Evolutionary conservation across 208 protist genomes (phyloP).

Genomic region (Phytomonas sp.): DNA sequence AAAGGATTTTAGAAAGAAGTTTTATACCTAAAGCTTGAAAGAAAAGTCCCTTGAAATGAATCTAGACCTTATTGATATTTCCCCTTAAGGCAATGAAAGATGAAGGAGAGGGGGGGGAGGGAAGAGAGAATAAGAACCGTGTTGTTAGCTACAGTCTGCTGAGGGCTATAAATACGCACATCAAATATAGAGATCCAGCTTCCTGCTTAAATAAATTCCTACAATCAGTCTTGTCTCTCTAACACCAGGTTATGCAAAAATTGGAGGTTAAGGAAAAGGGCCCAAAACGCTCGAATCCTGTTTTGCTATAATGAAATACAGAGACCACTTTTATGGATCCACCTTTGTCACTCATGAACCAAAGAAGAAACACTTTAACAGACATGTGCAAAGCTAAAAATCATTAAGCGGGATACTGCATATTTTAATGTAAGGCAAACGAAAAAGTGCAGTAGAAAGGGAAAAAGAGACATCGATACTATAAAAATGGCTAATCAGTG

Average conservation of each 20-base stretch:
- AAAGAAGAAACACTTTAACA: not conserved
- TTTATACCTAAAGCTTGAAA: not conserved
- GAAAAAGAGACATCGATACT: not conserved
- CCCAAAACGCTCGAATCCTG: not conserved
- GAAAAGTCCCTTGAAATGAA: not conserved
- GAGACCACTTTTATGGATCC: not conserved
- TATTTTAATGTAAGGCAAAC: not conserved
- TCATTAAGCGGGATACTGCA: not conserved
- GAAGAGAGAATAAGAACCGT: too few species aligned
- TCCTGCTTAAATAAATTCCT: not conserved
- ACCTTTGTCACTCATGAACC: not conserved
- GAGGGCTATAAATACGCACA: too few species aligned
- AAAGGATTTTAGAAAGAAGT: slow-evolving; percentile 11
- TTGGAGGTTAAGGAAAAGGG: not conserved
- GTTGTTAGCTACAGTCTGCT: too few species aligned
- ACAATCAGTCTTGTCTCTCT: not conserved
- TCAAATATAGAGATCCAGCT: too few species aligned
- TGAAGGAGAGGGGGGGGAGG: not conserved
- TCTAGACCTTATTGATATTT: not conserved
- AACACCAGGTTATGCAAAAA: not conserved
- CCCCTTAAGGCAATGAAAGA: not conserved
- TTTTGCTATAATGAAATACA: not conserved
- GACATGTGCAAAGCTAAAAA: not conserved
- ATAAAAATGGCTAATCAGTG: not conserved
- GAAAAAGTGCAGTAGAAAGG: not conserved